Conservation (phyloP, 1,284 basidiomycete genomes). For the Golubevia pallescens region DNA sequence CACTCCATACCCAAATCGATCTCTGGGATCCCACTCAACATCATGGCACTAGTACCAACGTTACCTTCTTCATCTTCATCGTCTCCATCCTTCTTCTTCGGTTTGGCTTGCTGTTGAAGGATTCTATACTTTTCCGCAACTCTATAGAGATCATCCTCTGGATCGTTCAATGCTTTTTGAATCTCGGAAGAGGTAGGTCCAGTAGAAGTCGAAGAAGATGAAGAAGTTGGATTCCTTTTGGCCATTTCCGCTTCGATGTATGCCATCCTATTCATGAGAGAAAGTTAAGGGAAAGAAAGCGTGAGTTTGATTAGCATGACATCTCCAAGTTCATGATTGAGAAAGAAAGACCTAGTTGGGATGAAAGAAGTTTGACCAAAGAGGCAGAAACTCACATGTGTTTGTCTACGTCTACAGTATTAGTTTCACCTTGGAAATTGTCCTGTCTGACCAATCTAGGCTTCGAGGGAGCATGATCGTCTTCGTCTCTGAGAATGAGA, state of each 20-base stretch:
- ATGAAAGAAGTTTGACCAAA: not conserved
- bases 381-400: slow-evolving; percentile 32
- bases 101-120: slow-evolving; percentile 17
- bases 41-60: slow-evolving; percentile 30
- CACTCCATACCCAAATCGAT: slow-evolving; percentile 48
- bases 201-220: not conserved
- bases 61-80: slow-evolving; percentile 33
- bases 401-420: slow-evolving; percentile 51
- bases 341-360: not conserved
- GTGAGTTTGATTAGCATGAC: no score
- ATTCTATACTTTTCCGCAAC: slow-evolving; percentile 43
- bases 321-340: no score
- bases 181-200: slow-evolving; percentile 1
- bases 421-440: slow-evolving; percentile 50
- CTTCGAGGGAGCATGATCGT: not conserved
- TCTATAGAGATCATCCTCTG: slow-evolving; percentile 41
- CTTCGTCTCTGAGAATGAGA: slow-evolving; percentile 1
- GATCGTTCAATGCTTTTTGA: slow-evolving; percentile 16
- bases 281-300: not conserved
- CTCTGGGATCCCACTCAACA: slow-evolving; percentile 49
- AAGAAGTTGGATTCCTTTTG: slow-evolving; percentile 13
- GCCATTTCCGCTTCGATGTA: slow-evolving; percentile 49
- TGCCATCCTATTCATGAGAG: slow-evolving; percentile 26
- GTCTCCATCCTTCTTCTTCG: slow-evolving; percentile 15
- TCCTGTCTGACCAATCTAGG: slow-evolving; percentile 24